These are phyloP conservation scores for Ulota crispa DNA, from an alignment of 225 moss, liverwort and hornwort genomes.

Conservation along the genomic window DNA sequence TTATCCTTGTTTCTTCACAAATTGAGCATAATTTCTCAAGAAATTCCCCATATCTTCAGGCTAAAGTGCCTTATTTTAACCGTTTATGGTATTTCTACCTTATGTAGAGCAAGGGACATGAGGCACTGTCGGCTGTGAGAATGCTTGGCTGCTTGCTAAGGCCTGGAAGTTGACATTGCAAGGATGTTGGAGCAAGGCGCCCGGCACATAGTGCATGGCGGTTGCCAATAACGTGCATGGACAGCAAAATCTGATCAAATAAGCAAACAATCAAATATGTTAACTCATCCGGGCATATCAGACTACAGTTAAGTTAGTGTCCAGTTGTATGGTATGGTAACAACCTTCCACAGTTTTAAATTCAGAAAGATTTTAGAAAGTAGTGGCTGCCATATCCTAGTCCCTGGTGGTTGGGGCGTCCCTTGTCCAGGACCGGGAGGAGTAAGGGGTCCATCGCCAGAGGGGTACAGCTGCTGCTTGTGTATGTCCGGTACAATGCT, in stretches of 20 bases:
- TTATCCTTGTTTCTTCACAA: no score
- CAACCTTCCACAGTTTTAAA: neutral
- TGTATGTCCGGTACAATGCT: neutral
- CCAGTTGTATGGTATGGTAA: neutral
- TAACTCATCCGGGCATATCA: neutral
- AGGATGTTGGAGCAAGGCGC: neutral
- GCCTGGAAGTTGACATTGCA: conserved; percentile 24
- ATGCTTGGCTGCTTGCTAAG: neutral
- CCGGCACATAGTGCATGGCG: neutral
- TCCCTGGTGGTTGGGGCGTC: conserved; percentile 30
- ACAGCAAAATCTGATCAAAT: conserved; percentile 19
- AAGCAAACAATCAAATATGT: neutral
- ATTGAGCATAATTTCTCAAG: no score
- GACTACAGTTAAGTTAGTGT: no score
- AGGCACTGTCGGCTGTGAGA: neutral
- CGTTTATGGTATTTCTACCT: no score
- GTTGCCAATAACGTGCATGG: neutral
- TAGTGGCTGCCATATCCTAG: neutral
- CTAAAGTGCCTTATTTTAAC: no score
- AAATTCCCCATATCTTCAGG: no score
- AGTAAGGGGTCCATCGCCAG: conserved; percentile 20
- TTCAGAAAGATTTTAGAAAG: neutral
- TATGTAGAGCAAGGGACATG: neutral
- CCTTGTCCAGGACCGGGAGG: conserved; percentile 1
- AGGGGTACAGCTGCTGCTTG: neutral